Conservation (phyloP, 169 alveolate species). For the Plasmodium cynomolgi region DNA sequence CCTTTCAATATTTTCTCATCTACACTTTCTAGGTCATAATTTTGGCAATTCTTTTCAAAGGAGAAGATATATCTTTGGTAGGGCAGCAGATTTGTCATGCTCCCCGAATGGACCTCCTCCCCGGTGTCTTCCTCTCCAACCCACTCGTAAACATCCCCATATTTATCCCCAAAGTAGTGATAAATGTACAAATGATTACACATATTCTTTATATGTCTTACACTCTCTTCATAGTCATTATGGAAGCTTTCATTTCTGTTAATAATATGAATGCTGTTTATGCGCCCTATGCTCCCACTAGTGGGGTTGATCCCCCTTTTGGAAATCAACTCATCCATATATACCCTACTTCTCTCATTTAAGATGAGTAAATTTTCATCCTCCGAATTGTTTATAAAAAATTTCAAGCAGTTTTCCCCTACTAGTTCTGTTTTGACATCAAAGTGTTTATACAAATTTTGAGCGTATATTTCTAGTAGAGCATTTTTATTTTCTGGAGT, state of each 20-base stretch:
- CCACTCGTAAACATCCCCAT: conserved; percentile 35
- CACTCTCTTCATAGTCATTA: background rate
- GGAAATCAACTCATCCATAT: background rate
- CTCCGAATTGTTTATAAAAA: conserved; percentile 12
- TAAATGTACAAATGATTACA: conserved; percentile 31
- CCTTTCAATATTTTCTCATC: conserved; percentile 18
- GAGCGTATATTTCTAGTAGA: conserved; percentile 15
- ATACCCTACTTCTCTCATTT: conserved; percentile 13
- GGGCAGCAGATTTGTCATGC: conserved; percentile 26
- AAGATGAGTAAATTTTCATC: conserved; percentile 12
- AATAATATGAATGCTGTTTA: conserved; percentile 47
- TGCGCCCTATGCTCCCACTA: background rate
- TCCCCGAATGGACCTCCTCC: background rate
- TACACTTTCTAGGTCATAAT: conserved; percentile 45
- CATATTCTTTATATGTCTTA: background rate
- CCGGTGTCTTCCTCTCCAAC: background rate
- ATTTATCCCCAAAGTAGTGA: conserved; percentile 28
- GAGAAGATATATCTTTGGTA: conserved; percentile 37
- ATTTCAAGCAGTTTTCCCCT: conserved; percentile 4
- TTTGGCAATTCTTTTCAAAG: conserved; percentile 5
- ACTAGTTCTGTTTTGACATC: conserved; percentile 1
- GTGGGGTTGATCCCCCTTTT: background rate
- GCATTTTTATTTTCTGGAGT: background rate
- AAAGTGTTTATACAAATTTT: conserved; percentile 48
- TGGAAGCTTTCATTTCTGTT: conserved; percentile 7